Percentiles rank a stretch among this genome's conserved stretches.
These are phyloP conservation scores for Pseudonitzschia multiseries DNA, from an alignment of 108 stramenopile species.

Conservation along the genomic window DNA sequence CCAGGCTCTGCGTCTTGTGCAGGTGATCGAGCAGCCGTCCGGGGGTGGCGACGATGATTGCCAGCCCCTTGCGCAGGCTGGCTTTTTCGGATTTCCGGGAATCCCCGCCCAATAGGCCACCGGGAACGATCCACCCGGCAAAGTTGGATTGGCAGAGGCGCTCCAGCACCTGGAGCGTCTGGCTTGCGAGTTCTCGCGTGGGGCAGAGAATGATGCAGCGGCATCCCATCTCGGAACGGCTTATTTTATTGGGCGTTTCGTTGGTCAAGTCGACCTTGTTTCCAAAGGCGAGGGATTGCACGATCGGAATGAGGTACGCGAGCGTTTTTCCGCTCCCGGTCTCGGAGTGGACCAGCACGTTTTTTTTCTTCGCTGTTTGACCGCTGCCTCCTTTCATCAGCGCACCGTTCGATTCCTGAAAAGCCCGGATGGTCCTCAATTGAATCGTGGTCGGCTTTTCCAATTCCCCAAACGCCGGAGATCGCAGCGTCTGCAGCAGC, in stretches of 20 bases:
- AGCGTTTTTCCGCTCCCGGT: constrained; percentile 92
- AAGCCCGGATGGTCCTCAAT: constrained; percentile 39
- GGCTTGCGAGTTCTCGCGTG: constrained; percentile 90
- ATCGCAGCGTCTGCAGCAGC: constrained; percentile 43
- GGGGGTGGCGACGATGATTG: constrained; percentile 95
- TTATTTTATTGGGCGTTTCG: constrained; percentile 9
- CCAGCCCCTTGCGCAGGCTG: constrained; percentile 90
- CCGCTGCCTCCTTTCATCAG: background rate
- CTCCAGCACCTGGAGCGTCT: constrained; percentile 69
- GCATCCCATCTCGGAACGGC: constrained; percentile 57
- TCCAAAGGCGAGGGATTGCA: constrained; percentile 55
- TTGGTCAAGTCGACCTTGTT: background rate
- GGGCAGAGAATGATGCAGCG: constrained; percentile 85
- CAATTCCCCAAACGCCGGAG: constrained; percentile 40
- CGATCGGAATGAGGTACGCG: constrained; percentile 82
- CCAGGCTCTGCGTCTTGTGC: constrained; percentile 78
- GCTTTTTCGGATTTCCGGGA: constrained; percentile 95
- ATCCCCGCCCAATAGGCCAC: constrained; percentile 90
- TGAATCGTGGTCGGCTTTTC: constrained; percentile 75
- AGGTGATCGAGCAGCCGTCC: constrained; percentile 96
- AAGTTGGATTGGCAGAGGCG: constrained; percentile 63
- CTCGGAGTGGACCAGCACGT: constrained; percentile 88
- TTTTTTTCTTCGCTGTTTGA: constrained; percentile 27
- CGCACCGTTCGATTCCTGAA: constrained; percentile 11
- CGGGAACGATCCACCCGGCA: constrained; percentile 84